A percentile compares a stretch with the other conserved stretches of the same genome.
phyloP scores from a whole-genome alignment of 495 filamentous ascomycete genomes.

The Penicillium subrubescens region DNA sequence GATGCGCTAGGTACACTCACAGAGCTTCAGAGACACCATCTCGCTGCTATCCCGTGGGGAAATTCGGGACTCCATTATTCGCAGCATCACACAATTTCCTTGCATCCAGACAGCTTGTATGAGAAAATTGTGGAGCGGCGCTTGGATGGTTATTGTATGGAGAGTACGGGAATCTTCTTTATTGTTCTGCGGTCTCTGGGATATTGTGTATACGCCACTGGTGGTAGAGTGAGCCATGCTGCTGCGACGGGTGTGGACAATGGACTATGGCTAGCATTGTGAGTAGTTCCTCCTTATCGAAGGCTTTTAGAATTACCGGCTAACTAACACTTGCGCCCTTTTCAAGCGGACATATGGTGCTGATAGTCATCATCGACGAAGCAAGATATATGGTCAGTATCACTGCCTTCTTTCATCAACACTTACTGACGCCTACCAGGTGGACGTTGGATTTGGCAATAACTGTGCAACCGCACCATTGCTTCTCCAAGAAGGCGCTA shows the following conservation, averaged over 20 bases:
- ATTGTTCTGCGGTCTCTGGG: constrained; percentile 63
- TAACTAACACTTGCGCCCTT: not conserved
- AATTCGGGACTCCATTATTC: constrained; percentile 63
- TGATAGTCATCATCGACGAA: constrained; percentile 61
- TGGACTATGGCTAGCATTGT: constrained; percentile 32
- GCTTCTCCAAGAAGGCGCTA: constrained; percentile 45
- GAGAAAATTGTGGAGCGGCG: constrained; percentile 64
- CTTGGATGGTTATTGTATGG: constrained; percentile 82
- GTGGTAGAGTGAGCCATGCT: constrained; percentile 41
- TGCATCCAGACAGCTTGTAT: constrained; percentile 62
- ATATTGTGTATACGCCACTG: constrained; percentile 55
- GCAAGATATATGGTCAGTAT: constrained; percentile 50
- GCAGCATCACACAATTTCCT: constrained; percentile 53
- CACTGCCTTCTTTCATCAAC: not conserved
- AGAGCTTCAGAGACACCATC: constrained; percentile 45
- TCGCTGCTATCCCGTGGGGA: constrained; percentile 70
- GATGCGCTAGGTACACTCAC: constrained; percentile 30
- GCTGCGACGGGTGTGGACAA: constrained; percentile 22
- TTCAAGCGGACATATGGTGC: constrained; percentile 61
- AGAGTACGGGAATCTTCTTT: constrained; percentile 66
- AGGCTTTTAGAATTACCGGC: not conserved
- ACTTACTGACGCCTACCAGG: constrained; percentile 26
- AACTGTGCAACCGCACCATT: constrained; percentile 58
- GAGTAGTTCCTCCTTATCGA: constrained; percentile 6
- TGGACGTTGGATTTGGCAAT: constrained; percentile 75